Percentiles rank a stretch among this genome's conserved stretches.
Conservation (phyloP, 768 basidiomycete species). For the Galerina marginata region DNA sequence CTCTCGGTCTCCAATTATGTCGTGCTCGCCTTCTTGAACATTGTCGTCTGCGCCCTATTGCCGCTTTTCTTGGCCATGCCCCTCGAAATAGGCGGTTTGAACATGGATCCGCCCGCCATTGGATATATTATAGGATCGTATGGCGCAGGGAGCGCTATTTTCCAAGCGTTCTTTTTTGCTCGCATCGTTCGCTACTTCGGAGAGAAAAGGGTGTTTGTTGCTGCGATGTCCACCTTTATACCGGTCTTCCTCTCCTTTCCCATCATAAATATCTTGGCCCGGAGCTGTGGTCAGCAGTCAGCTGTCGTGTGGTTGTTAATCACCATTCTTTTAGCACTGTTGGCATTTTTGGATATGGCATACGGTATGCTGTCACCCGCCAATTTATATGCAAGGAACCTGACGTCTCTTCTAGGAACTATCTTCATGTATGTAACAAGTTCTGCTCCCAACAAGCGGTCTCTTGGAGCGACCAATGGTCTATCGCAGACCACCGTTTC, state of each 20-base stretch:
- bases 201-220: constrained; percentile 44
- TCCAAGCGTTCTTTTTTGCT: constrained; percentile 49
- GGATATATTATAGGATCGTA: constrained; percentile 58
- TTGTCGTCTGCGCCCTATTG: constrained; percentile 55
- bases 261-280: constrained; percentile 48
- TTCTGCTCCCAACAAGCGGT: constrained; percentile 52
- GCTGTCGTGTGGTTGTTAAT: constrained; percentile 44
- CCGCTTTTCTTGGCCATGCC: constrained; percentile 78
- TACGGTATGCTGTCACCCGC: constrained; percentile 40
- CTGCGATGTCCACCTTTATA: constrained; percentile 41
- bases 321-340: constrained; percentile 30
- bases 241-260: constrained; percentile 51
- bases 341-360: constrained; percentile 47
- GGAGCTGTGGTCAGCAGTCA: constrained; percentile 38
- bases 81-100: constrained; percentile 66
- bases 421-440: constrained; percentile 58
- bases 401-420: constrained; percentile 36
- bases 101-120: constrained; percentile 63
- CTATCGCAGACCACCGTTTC: constrained; percentile 51
- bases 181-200: constrained; percentile 48
- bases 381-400: background rate
- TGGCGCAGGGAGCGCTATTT: constrained; percentile 43
- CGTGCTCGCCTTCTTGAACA: constrained; percentile 66
- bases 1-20: constrained; percentile 76
- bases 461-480: constrained; percentile 58